Percentiles rank a stretch among this genome's conserved stretches.
These are phyloP conservation scores for Bacterosira constricta DNA, from an alignment of 108 stramenopile species.

Conservation along the genomic window DNA sequence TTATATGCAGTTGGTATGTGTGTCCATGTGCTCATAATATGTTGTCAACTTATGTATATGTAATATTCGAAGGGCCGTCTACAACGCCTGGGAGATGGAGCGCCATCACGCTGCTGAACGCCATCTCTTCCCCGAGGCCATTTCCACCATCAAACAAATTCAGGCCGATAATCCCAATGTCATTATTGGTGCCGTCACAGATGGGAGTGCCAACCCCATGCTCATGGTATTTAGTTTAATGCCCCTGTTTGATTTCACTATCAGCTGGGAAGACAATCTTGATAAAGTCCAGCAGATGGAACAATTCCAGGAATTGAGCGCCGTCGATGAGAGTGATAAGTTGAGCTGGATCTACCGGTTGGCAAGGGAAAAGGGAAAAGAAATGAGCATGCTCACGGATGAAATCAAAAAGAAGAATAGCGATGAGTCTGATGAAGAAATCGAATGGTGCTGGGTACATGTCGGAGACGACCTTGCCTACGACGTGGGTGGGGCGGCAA, in stretches of 20 bases:
- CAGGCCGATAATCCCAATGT: slow-evolving; percentile 82
- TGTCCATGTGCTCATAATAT: no score
- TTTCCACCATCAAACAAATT: slow-evolving; percentile 77
- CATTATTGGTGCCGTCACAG: slow-evolving; percentile 88
- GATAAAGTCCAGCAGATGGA: slow-evolving; percentile 46
- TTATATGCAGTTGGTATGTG: no score
- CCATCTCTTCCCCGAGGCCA: slow-evolving; percentile 77
- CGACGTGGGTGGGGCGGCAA: slow-evolving; percentile 82
- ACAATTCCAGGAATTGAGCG: slow-evolving; percentile 79
- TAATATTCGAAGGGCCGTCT: no score
- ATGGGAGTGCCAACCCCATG: slow-evolving; percentile 86
- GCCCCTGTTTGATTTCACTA: slow-evolving; percentile 84
- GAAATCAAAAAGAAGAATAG: slow-evolving; percentile 45
- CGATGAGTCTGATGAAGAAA: slow-evolving; percentile 37
- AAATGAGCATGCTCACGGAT: slow-evolving; percentile 57
- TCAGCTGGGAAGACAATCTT: slow-evolving; percentile 88
- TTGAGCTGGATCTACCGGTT: slow-evolving; percentile 89
- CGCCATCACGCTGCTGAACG: slow-evolving; percentile 90
- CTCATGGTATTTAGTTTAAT: slow-evolving; percentile 89
- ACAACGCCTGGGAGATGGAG: slow-evolving; percentile 90
- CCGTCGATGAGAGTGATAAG: slow-evolving; percentile 70
- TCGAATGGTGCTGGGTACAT: slow-evolving; percentile 79
- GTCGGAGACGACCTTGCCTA: slow-evolving; percentile 90
- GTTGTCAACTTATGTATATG: no score
- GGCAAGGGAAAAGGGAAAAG: slow-evolving; percentile 76